A percentile compares a stretch with the other conserved stretches of the same genome.
phyloP scores from a whole-genome alignment of 345 rosid species.

The Pistacia vera region DNA sequence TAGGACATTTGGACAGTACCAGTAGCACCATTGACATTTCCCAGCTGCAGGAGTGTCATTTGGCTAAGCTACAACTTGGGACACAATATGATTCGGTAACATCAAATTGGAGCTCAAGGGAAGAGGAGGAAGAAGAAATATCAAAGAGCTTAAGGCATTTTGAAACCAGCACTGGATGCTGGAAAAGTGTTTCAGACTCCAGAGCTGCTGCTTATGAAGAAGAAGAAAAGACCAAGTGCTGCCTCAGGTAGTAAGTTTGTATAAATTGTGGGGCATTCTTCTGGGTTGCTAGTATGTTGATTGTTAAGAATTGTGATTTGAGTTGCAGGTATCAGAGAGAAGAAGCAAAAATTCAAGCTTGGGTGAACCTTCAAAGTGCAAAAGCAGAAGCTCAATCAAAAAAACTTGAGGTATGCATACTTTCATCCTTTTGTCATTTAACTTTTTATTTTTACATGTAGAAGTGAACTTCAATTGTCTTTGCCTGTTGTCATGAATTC shows the following conservation, averaged over 20 bases:
- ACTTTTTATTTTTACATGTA: not conserved
- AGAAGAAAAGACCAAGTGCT: constrained; percentile 81
- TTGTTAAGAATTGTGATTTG: constrained; percentile 12
- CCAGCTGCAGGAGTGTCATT: constrained; percentile 64
- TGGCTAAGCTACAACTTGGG: constrained; percentile 73
- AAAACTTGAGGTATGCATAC: constrained; percentile 73
- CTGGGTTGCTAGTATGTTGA: not conserved
- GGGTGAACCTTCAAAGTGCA: constrained; percentile 91
- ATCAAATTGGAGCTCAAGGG: constrained; percentile 87
- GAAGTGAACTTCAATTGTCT: constrained; percentile 9
- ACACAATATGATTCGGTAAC: constrained; percentile 61
- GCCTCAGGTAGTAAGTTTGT: constrained; percentile 58
- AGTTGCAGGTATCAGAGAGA: constrained; percentile 80
- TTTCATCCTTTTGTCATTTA: not conserved
- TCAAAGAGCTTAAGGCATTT: constrained; percentile 87
- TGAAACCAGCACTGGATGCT: constrained; percentile 49
- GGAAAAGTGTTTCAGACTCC: constrained; percentile 60
- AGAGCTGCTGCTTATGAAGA: constrained; percentile 73
- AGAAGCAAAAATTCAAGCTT: constrained; percentile 93
- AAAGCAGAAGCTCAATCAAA: constrained; percentile 97
- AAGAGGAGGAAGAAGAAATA: constrained; percentile 86
- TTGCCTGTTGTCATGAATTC: not conserved
- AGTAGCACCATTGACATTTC: constrained; percentile 55
- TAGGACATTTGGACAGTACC: constrained; percentile 30
- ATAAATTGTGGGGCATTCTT: not conserved